A percentile compares a stretch with the other conserved stretches of the same genome.
phyloP scores from a whole-genome alignment of 2,329 filamentous ascomycete genomes.

The Paradendryphiella salina region DNA sequence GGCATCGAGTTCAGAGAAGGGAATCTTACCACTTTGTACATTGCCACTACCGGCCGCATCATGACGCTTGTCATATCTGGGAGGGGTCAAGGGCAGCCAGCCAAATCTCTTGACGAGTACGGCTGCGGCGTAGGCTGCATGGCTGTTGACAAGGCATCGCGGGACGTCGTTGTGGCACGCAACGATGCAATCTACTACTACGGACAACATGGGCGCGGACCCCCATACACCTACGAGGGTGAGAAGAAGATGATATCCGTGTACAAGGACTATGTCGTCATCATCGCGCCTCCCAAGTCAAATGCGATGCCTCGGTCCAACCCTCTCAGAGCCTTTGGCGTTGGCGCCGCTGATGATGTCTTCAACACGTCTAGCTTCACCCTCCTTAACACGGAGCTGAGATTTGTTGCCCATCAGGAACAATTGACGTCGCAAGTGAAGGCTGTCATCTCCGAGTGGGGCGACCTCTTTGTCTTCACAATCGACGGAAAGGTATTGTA shows the following conservation, averaged over 20 bases:
- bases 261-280: slow-evolving; percentile 81
- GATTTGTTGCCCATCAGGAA: slow-evolving; percentile 88
- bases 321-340: slow-evolving; percentile 72
- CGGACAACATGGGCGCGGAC: slow-evolving; percentile 78
- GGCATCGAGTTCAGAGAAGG: slow-evolving; percentile 76
- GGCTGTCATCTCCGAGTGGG: slow-evolving; percentile 83
- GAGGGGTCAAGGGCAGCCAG: slow-evolving; percentile 84
- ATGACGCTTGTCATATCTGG: slow-evolving; percentile 85
- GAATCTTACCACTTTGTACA: slow-evolving; percentile 76
- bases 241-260: slow-evolving; percentile 80
- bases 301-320: slow-evolving; percentile 59
- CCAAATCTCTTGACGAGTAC: slow-evolving; percentile 83
- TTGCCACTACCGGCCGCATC: slow-evolving; percentile 87
- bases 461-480: slow-evolving; percentile 84
- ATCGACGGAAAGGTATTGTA: slow-evolving; percentile 80
- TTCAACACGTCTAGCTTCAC: slow-evolving; percentile 89
- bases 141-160: slow-evolving; percentile 77
- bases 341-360: slow-evolving; percentile 71
- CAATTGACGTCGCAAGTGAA: slow-evolving; percentile 79
- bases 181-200: slow-evolving; percentile 98
- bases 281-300: slow-evolving; percentile 77
- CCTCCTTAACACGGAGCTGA: slow-evolving; percentile 86
- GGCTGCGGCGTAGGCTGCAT: slow-evolving; percentile 96
- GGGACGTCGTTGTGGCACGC: slow-evolving; percentile 86
- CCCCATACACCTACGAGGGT: slow-evolving; percentile 88